A percentile compares a stretch with the other conserved stretches of the same genome.
These are phyloP conservation scores for Chytridiales sp. DNA, from an alignment of 371 early-diverging fungal genomes.

Conservation along the genomic window DNA sequence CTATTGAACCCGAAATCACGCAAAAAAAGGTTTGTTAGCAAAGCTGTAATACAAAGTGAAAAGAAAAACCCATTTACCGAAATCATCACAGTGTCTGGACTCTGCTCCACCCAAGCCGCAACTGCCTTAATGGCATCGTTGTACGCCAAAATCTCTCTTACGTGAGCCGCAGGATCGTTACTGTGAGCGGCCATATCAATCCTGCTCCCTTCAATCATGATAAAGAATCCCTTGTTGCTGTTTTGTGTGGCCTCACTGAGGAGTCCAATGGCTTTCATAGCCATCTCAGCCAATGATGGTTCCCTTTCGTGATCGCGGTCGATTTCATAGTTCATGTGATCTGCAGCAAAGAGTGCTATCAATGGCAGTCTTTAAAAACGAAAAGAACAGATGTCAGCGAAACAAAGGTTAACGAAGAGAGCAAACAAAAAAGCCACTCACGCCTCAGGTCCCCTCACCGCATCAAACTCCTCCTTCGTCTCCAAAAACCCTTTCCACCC, in stretches of 20 bases:
- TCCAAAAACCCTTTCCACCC: slow-evolving; percentile 62
- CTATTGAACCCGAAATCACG: neutral
- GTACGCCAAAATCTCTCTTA: slow-evolving; percentile 88
- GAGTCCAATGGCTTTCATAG: slow-evolving; percentile 69
- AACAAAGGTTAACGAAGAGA: neutral
- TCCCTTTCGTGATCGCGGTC: slow-evolving; percentile 69
- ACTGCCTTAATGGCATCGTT: slow-evolving; percentile 73
- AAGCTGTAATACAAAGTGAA: neutral
- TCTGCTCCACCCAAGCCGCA: slow-evolving; percentile 66
- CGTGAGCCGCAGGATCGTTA: slow-evolving; percentile 90
- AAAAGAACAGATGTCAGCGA: neutral
- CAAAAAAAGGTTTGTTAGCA: neutral
- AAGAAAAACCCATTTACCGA: slow-evolving; percentile 61
- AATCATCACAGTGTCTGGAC: slow-evolving; percentile 83
- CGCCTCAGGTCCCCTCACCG: slow-evolving; percentile 24
- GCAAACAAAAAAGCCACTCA: neutral
- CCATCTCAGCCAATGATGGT: slow-evolving; percentile 86
- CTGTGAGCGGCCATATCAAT: slow-evolving; percentile 87
- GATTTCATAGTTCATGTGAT: slow-evolving; percentile 87
- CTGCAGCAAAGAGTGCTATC: slow-evolving; percentile 71
- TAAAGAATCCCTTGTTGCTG: slow-evolving; percentile 73
- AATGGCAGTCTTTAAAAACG: slow-evolving; percentile 61
- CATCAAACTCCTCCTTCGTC: slow-evolving; percentile 61
- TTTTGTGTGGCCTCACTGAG: slow-evolving; percentile 52
- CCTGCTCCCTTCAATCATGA: slow-evolving; percentile 94